A percentile compares a stretch with the other conserved stretches of the same genome.
Conservation (phyloP, 495 filamentous ascomycete genomes). For the Sordaria brevicollis region DNA sequence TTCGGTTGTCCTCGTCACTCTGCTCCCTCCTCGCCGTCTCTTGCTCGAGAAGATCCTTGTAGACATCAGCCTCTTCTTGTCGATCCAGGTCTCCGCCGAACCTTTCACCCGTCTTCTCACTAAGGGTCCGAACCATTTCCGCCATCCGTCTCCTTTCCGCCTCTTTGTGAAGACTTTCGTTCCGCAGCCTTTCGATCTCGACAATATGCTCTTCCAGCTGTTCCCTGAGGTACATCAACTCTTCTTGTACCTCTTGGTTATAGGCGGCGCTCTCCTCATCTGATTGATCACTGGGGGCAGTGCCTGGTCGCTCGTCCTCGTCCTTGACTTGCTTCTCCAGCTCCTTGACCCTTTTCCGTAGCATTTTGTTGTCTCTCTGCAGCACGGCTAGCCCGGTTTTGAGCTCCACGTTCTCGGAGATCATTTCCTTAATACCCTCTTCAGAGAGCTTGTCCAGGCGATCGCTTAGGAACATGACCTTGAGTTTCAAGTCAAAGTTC, state of each 20-base stretch:
- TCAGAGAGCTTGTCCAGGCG: conserved; percentile 87
- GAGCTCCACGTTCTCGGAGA: conserved; percentile 90
- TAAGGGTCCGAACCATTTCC: conserved; percentile 64
- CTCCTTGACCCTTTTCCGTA: conserved; percentile 70
- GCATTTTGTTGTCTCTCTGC: conserved; percentile 75
- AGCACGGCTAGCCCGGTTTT: conserved; percentile 79
- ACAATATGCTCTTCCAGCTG: conserved; percentile 70
- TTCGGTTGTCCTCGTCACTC: conserved; percentile 76
- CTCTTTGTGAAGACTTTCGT: conserved; percentile 65
- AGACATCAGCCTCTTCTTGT: conserved; percentile 84
- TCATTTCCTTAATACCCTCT: conserved; percentile 94
- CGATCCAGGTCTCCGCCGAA: conserved; percentile 56
- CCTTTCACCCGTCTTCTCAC: conserved; percentile 47
- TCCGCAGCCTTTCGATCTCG: conserved; percentile 69
- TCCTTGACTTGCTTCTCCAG: conserved; percentile 78
- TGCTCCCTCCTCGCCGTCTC: conserved; percentile 86
- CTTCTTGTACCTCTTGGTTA: conserved; percentile 70
- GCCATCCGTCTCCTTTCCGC: conserved; percentile 73
- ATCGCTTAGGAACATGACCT: conserved; percentile 93
- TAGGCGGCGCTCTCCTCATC: conserved; percentile 39
- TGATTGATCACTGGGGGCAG: conserved; percentile 35
- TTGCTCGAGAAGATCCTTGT: conserved; percentile 90
- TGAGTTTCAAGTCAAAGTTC: conserved; percentile 95
- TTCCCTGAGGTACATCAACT: conserved; percentile 73
- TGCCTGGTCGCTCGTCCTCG: conserved; percentile 51